These are phyloP conservation scores for Colletotrichum tamarilloi DNA, from an alignment of 2,329 filamentous ascomycete genomes.

Conservation along the genomic window DNA sequence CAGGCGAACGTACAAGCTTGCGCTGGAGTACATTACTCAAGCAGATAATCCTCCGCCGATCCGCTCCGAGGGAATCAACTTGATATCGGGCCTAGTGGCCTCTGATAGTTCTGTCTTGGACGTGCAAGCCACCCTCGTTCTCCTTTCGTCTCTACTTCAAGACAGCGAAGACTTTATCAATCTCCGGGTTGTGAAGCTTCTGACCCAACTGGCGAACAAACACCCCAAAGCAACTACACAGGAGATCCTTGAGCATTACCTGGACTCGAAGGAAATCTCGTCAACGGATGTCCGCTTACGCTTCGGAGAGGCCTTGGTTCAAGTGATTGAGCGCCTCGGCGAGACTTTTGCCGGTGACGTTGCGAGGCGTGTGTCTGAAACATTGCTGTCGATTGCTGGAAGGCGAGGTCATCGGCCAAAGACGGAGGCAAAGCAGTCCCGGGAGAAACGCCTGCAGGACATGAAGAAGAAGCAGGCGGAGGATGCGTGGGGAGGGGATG, in stretches of 20 bases:
- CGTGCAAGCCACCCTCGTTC: slow-evolving; percentile 71
- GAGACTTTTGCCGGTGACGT: slow-evolving; percentile 65
- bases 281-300: slow-evolving; percentile 73
- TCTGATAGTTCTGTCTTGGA: slow-evolving; percentile 70
- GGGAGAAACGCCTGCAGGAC: slow-evolving; percentile 59
- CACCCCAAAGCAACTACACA: slow-evolving; percentile 71
- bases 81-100: slow-evolving; percentile 68
- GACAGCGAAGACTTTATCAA: slow-evolving; percentile 80
- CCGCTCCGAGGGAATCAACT: slow-evolving; percentile 72
- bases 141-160: slow-evolving; percentile 72
- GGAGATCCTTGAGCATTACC: slow-evolving; percentile 75
- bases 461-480: slow-evolving; percentile 62
- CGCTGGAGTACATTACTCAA: slow-evolving; percentile 72
- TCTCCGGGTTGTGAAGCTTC: slow-evolving; percentile 73
- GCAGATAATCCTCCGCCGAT: slow-evolving; percentile 73
- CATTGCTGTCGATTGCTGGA: slow-evolving; percentile 72
- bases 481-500: slow-evolving; percentile 65
- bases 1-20: slow-evolving; percentile 70
- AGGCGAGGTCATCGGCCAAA: slow-evolving; percentile 71
- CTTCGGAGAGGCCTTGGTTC: slow-evolving; percentile 74
- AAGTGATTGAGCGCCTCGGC: slow-evolving; percentile 71
- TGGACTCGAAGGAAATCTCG: slow-evolving; percentile 70
- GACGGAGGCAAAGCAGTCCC: slow-evolving; percentile 66
- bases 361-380: slow-evolving; percentile 64
- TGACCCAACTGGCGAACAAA: slow-evolving; percentile 69